These are phyloP conservation scores for Neocucurbitaria cava DNA, from an alignment of 2,329 filamentous ascomycete genomes.

Conservation along the genomic window DNA sequence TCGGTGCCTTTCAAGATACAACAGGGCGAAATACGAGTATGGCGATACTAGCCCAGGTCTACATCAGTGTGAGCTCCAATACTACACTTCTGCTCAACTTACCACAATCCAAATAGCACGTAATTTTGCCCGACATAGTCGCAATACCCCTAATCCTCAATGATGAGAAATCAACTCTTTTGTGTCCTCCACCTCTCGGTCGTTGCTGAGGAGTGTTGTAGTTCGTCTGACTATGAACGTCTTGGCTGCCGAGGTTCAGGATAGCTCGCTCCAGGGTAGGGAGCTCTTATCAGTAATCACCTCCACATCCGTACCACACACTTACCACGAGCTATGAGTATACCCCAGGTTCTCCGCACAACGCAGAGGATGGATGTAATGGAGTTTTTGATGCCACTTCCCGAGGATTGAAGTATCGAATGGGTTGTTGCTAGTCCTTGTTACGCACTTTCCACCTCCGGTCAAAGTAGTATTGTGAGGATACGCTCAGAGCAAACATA, in stretches of 20 bases:
- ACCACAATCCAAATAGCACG: conserved; percentile 73
- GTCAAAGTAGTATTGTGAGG: no score
- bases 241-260: conserved; percentile 38
- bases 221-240: conserved; percentile 6
- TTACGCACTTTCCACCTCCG: background rate
- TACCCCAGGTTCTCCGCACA: conserved; percentile 6
- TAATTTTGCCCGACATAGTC: conserved; percentile 67
- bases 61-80: background rate
- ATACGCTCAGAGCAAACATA: background rate
- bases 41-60: conserved; percentile 63
- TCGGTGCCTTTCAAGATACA: conserved; percentile 65
- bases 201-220: background rate
- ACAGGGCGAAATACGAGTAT: conserved; percentile 61
- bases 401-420: conserved; percentile 1
- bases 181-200: background rate
- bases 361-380: background rate
- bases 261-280: background rate
- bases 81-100: conserved; percentile 26
- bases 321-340: conserved; percentile 3
- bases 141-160: background rate
- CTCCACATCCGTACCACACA: background rate
- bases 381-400: background rate
- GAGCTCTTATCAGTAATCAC: conserved; percentile 28
- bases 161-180: conserved; percentile 18
- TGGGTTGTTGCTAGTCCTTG: background rate